Evolutionary conservation across 2,329 filamentous ascomycete species (phyloP).

Genomic region (Fusarium tuaranense): DNA sequence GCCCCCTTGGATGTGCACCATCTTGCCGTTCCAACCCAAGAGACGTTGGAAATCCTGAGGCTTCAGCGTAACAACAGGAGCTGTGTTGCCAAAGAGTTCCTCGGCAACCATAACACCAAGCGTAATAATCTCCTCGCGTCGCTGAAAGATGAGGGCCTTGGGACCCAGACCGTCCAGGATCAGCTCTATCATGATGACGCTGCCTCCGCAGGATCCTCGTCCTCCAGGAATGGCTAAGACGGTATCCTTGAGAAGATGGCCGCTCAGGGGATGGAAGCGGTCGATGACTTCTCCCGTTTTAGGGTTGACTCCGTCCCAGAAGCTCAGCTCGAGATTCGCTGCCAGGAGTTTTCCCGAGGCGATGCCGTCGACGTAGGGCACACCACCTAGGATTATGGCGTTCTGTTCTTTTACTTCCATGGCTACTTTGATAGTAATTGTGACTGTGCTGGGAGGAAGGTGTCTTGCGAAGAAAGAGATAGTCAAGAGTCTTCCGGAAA

Average conservation of each 20-base stretch:
- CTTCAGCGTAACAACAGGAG: not conserved
- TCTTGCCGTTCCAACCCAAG: not conserved
- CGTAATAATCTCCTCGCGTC: constrained; percentile 17
- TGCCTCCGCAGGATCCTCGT: constrained; percentile 20
- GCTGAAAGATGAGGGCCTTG: constrained; percentile 16
- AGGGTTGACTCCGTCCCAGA: constrained; percentile 20
- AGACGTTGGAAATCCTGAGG: not conserved
- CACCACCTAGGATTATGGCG: not conserved
- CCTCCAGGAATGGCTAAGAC: constrained; percentile 22
- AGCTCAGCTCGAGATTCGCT: constrained; percentile 16
- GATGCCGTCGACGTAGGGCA: constrained; percentile 2
- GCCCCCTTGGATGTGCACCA: constrained; percentile 4
- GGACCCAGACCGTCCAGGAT: constrained; percentile 10
- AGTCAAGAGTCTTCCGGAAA: not conserved
- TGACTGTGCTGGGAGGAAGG: not conserved
- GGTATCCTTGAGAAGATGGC: not conserved
- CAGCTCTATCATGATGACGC: constrained; percentile 13
- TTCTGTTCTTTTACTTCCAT: not conserved
- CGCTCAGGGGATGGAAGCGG: constrained; percentile 10
- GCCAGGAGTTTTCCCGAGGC: constrained; percentile 3
- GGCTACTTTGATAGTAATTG: not conserved
- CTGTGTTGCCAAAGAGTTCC: constrained; percentile 14
- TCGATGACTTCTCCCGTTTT: constrained; percentile 22
- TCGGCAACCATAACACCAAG: constrained; percentile 17
- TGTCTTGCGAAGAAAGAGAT: not conserved